Base-by-base conservation (phyloP, 177 flowering plant genomes). In the Telopea speciosissima region DNA sequence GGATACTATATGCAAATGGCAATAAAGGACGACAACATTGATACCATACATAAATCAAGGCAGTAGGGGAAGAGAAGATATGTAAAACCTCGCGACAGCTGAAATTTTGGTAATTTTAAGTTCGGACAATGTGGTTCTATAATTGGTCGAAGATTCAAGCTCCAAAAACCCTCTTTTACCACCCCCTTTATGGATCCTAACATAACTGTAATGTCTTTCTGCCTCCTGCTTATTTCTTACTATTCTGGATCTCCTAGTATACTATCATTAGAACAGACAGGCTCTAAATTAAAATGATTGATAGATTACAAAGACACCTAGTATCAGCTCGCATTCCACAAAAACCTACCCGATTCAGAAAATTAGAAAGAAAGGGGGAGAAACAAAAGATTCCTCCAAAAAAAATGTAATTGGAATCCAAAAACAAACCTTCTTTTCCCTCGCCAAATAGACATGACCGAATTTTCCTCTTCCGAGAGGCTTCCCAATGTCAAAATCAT, bases 391-490 rank as follows among this genome's bases (percentile, higher is more conserved):
- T 49, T 16, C 54, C 54, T 16, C 54, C 54, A 13, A 49, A 49
- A 49, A 12, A 12, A 59, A 65, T 45, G 26, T 8, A 67, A 66
- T 21, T 24, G 52, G 28, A 58, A 31, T 25, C 11, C 13, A 73
- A 49, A 10, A 8, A 82, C 84, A 61, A 13, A 95, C 99, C 91
- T 87, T 83, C 72, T 92, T 95, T 74, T 92, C 99, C 78, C 97
- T 84, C 0, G 97, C 97, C 75, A 92, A 78, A 75, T 95, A 95
- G 31, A 95, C 99, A 75, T 95, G 97, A 3, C 97, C 99, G 69
- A 92, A 92, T 80, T 95, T 95, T 62, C 99, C 97, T 72, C 97
- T 80, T 63, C 99, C 99, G 8, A 92, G 94, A 61, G 99, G 99
- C 84, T 91, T 92, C 62, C 97, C 97, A 2, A 95, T 90, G 69